Conservation (phyloP, 441 rosid genomes). For the Pelargonium citronellum region DNA sequence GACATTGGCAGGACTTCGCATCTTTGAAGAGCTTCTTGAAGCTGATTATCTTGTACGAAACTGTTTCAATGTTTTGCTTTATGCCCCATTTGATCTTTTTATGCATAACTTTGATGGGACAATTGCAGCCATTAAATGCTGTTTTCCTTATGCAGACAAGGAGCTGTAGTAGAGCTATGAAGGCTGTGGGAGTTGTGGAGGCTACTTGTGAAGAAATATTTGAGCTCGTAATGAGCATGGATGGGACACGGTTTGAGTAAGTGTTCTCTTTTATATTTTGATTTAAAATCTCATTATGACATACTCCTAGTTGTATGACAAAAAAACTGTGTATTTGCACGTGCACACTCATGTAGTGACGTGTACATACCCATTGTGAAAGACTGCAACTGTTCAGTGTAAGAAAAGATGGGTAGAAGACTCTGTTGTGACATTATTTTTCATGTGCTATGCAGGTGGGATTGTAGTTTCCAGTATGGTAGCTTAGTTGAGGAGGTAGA, state of each 20-base stretch:
- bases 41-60: conserved; percentile 93
- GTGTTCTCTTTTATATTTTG: conserved; percentile 35
- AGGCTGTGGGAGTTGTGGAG: conserved; percentile 98
- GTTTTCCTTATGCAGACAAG: conserved; percentile 68
- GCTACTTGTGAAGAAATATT: conserved; percentile 98
- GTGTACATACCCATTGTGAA: not conserved
- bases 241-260: conserved; percentile 96
- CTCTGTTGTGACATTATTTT: conserved; percentile 9
- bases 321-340: not conserved
- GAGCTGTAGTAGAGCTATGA: conserved; percentile 99
- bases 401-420: no score
- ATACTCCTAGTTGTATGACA: not conserved
- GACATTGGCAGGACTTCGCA: conserved; percentile 79
- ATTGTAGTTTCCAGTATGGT: conserved; percentile 89
- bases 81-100: conserved; percentile 19
- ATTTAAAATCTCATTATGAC: not conserved
- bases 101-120: conserved; percentile 22
- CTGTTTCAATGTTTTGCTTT: conserved; percentile 17
- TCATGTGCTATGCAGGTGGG: conserved; percentile 71
- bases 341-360: not conserved
- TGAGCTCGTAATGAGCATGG: conserved; percentile 99
- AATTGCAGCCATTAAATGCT: conserved; percentile 20
- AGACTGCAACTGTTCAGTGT: not conserved
- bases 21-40: conserved; percentile 99
- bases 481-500: conserved; percentile 99